A percentile compares a stretch with the other conserved stretches of the same genome.
Conservation (phyloP, 768 basidiomycete species). For the Psilocybe cubensis region DNA sequence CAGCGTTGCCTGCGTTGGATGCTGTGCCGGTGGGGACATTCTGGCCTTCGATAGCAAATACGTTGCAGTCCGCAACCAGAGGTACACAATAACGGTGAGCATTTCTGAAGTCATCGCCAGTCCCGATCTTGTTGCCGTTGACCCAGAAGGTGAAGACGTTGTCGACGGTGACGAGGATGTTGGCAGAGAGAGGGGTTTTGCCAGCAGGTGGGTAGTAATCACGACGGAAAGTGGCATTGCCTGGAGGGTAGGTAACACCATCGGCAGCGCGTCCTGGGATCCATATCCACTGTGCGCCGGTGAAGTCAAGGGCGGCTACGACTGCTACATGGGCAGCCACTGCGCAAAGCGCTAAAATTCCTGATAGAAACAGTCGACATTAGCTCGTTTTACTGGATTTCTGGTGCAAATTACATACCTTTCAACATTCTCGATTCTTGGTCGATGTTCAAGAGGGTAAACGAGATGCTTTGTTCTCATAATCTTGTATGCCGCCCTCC, state of each 20-base stretch:
- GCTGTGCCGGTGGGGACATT: not conserved
- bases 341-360: not conserved
- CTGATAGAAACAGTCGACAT: too few relatives aligned
- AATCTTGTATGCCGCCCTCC: too few relatives aligned
- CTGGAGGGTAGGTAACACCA: slow-evolving; percentile 19
- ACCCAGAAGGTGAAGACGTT: slow-evolving; percentile 34
- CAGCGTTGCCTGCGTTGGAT: slow-evolving; percentile 20
- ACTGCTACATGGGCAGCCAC: not conserved
- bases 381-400: too few relatives aligned
- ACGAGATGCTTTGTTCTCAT: too few relatives aligned
- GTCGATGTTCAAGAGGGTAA: too few relatives aligned
- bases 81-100: slow-evolving; percentile 33
- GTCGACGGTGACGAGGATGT: slow-evolving; percentile 33
- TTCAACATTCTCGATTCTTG: too few relatives aligned
- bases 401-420: too few relatives aligned
- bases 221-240: slow-evolving; percentile 32
- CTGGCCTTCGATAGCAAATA: slow-evolving; percentile 33
- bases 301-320: slow-evolving; percentile 3
- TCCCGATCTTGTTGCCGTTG: slow-evolving; percentile 30
- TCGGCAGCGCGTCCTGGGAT: slow-evolving; percentile 19
- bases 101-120: slow-evolving; percentile 14
- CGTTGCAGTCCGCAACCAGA: slow-evolving; percentile 29
- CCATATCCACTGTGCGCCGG: slow-evolving; percentile 35
- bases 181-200: slow-evolving; percentile 30
- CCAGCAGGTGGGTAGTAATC: slow-evolving; percentile 26